These are phyloP conservation scores for Saccharomyces hybrid DNA, from an alignment of 1,139 yeast genomes.

Conservation along the genomic window DNA sequence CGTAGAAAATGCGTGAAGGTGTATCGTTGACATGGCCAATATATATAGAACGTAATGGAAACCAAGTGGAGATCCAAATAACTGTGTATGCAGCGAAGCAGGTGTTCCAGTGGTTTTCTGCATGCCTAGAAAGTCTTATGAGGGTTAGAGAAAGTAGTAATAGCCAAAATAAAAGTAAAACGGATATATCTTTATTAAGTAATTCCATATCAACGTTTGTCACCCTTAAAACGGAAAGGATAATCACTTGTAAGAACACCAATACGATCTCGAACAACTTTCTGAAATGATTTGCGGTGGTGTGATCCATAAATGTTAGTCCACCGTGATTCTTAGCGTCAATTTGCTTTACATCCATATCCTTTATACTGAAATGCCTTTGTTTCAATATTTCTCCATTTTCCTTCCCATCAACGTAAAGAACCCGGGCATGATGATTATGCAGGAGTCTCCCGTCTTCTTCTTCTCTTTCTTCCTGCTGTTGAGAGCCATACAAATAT, in stretches of 20 bases:
- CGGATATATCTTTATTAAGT: background rate
- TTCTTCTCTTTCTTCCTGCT: background rate
- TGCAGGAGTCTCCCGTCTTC: background rate
- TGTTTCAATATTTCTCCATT: conserved; percentile 15
- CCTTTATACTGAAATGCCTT: conserved; percentile 22
- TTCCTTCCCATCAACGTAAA: conserved; percentile 2
- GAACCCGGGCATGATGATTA: too few relatives aligned
- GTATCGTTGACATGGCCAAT: conserved; percentile 39
- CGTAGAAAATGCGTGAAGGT: conserved; percentile 37
- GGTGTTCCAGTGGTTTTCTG: conserved; percentile 55
- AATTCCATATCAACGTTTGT: background rate
- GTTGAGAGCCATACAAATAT: background rate
- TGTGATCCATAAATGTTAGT: conserved; percentile 15
- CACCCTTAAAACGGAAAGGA: conserved; percentile 3
- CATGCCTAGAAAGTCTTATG: conserved; percentile 17
- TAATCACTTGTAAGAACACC: conserved; percentile 10
- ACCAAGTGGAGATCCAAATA: conserved; percentile 44
- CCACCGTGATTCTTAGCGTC: conserved; percentile 21
- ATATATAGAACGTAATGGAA: conserved; percentile 60
- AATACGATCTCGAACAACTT: conserved; percentile 16
- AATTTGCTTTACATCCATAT: conserved; percentile 13
- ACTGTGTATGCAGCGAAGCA: conserved; percentile 54
- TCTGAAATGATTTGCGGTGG: conserved; percentile 15
- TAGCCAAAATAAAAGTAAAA: conserved; percentile 1
- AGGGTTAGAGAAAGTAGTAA: background rate